These are phyloP conservation scores for Lachnellula suecica DNA, from an alignment of 2,329 filamentous ascomycete species.

Conservation along the genomic window DNA sequence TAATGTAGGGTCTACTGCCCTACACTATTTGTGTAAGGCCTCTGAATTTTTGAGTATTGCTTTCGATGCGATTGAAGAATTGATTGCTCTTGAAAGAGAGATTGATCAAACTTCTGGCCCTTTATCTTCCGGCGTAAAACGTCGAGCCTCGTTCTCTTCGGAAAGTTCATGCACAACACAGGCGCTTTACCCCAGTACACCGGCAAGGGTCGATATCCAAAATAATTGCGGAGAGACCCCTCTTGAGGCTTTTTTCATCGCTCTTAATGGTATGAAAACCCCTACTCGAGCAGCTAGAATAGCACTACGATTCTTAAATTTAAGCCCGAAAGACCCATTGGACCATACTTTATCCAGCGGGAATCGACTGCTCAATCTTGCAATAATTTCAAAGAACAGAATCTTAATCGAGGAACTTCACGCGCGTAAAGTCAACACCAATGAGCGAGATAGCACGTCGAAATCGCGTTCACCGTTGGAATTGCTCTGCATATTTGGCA, in stretches of 20 bases:
- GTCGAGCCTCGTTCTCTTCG: no score
- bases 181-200: no score
- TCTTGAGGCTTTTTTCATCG: constrained; percentile 1
- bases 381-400: not conserved
- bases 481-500: constrained; percentile 1
- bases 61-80: no score
- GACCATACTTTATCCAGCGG: not conserved
- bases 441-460: constrained; percentile 1
- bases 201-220: not conserved
- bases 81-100: no score
- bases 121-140: no score
- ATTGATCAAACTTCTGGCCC: no score
- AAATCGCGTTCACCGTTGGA: constrained; percentile 1
- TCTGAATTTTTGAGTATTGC: not conserved
- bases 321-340: not conserved
- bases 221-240: not conserved
- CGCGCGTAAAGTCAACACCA: not conserved
- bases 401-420: constrained; percentile 1
- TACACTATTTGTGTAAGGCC: not conserved
- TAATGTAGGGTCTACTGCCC: not conserved
- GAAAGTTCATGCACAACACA: no score
- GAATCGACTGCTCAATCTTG: not conserved
- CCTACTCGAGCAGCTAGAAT: no score
- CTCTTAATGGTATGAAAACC: no score
- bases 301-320: not conserved